Evolutionary conservation across 2,329 filamentous ascomycete genomes (phyloP).

Genomic region (Aspergillus sojae): DNA sequence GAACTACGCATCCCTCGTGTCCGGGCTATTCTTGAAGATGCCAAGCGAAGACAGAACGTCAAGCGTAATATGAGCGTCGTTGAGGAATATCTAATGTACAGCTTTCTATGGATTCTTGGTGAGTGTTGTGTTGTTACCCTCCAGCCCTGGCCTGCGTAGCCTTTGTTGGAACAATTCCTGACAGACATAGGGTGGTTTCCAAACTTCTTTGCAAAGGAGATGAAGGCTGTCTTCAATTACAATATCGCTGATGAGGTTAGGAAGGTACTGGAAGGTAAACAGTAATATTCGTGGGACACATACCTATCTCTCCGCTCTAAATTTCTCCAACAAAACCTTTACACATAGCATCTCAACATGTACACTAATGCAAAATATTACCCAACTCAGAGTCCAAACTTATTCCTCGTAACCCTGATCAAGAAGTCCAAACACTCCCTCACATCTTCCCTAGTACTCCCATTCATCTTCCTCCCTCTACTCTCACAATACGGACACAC

Average conservation of each 20-base stretch:
- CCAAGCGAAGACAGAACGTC: conserved; percentile 34
- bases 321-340: neutral
- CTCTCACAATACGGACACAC: neutral
- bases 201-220: conserved; percentile 16
- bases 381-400: neutral
- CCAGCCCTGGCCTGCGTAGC: no score
- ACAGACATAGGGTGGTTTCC: conserved; percentile 28
- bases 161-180: neutral
- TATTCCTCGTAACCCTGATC: neutral
- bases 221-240: conserved; percentile 26
- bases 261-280: conserved; percentile 5
- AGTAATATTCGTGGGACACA: neutral
- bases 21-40: conserved; percentile 34
- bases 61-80: conserved; percentile 39
- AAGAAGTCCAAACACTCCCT: neutral
- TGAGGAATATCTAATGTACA: conserved; percentile 43
- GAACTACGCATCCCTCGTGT: conserved; percentile 40
- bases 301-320: neutral
- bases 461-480: neutral
- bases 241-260: conserved; percentile 29
- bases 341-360: neutral
- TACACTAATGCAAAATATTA: neutral
- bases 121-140: conserved; percentile 11
- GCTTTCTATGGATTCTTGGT: conserved; percentile 40
- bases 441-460: neutral